These are phyloP conservation scores for Balakata baccata DNA, from an alignment of 345 rosid genomes.

Conservation along the genomic window DNA sequence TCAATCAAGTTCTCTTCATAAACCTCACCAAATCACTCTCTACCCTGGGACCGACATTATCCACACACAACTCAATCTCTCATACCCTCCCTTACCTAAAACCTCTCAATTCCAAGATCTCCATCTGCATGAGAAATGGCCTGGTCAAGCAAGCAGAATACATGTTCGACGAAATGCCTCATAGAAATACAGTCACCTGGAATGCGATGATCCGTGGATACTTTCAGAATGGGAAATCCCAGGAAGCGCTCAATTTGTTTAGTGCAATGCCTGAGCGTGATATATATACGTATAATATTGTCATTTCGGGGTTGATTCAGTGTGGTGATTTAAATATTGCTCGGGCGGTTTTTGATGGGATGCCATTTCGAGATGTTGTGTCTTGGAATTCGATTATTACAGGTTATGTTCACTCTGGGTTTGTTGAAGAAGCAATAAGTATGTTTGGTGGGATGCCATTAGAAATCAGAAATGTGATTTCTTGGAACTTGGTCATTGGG, in stretches of 20 bases:
- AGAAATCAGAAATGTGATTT: slow-evolving; percentile 30
- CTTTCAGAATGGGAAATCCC: slow-evolving; percentile 32
- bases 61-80: slow-evolving; percentile 8
- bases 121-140: slow-evolving; percentile 27
- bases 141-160: slow-evolving; percentile 30
- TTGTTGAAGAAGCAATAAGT: slow-evolving; percentile 30
- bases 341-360: slow-evolving; percentile 31
- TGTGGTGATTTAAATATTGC: slow-evolving; percentile 31
- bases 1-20: not conserved
- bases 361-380: slow-evolving; percentile 35
- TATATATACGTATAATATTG: slow-evolving; percentile 32
- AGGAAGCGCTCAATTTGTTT: slow-evolving; percentile 29
- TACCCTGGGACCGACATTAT: slow-evolving; percentile 5
- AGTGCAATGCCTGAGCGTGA: slow-evolving; percentile 34
- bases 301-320: slow-evolving; percentile 38
- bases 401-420: slow-evolving; percentile 36
- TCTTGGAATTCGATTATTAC: slow-evolving; percentile 42
- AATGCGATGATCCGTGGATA: slow-evolving; percentile 41
- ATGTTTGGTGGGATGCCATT: slow-evolving; percentile 29
- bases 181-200: slow-evolving; percentile 36
- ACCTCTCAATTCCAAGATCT: slow-evolving; percentile 29
- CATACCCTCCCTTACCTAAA: slow-evolving; percentile 20
- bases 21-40: slow-evolving; percentile 19
- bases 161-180: slow-evolving; percentile 42
- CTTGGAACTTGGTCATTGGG: slow-evolving; percentile 47